Evolutionary conservation across 2,329 filamentous ascomycete species (phyloP).

Genomic region (Cordyceps fumosorosea): DNA sequence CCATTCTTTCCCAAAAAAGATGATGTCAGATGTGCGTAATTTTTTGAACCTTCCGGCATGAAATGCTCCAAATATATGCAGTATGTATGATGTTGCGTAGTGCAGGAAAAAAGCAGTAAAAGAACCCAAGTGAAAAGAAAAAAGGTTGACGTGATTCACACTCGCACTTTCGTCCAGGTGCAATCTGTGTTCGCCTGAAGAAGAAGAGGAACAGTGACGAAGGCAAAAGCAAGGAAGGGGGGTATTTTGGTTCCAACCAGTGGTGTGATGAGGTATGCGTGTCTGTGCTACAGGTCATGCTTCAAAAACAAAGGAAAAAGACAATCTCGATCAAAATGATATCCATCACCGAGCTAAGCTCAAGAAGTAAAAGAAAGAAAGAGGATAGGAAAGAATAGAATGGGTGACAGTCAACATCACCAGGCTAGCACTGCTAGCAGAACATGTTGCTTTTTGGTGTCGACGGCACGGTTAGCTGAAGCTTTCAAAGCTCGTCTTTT

Average conservation of each 20-base stretch:
- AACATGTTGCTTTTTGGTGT: neutral
- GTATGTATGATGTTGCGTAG: neutral
- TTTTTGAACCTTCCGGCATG: neutral
- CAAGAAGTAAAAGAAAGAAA: neutral
- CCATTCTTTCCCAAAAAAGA: neutral
- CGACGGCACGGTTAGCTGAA: neutral
- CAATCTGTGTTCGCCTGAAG: neutral
- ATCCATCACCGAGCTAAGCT: constrained; percentile 3
- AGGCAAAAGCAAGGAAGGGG: constrained; percentile 14
- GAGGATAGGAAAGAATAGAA: neutral
- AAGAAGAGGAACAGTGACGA: neutral
- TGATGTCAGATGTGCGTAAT: neutral
- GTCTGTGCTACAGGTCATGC: constrained; percentile 2
- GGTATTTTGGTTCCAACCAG: constrained; percentile 25
- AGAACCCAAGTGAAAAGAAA: constrained; percentile 2
- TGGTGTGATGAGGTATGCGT: neutral
- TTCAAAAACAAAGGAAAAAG: neutral
- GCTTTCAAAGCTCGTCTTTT: constrained; percentile 40
- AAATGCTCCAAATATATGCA: neutral
- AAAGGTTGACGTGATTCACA: neutral
- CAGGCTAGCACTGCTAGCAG: constrained; percentile 5
- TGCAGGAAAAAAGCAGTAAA: neutral
- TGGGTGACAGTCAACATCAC: constrained; percentile 13
- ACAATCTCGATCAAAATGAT: neutral
- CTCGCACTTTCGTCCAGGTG: neutral